phyloP scores from a whole-genome alignment of 2,329 filamentous ascomycete genomes.

The Venturia pyrina region DNA sequence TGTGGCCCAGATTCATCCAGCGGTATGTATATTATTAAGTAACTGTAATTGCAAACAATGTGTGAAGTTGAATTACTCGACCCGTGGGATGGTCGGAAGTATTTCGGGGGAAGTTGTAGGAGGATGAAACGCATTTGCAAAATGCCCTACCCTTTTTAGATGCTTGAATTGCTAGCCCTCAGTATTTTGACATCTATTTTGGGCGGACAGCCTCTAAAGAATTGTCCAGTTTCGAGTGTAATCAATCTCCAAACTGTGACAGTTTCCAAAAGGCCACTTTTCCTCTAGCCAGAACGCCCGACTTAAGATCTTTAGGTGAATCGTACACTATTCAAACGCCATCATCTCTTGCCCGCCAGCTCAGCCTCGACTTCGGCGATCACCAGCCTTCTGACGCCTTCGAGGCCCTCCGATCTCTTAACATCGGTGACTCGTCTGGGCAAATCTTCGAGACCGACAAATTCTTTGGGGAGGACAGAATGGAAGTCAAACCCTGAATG shows the following conservation, averaged over 20 bases:
- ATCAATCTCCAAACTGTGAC: neutral
- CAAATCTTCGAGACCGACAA: constrained; percentile 66
- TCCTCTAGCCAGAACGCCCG: neutral
- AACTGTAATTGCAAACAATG: neutral
- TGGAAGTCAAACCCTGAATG: constrained; percentile 67
- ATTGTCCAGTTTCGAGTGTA: neutral
- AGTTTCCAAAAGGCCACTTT: neutral
- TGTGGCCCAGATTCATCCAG: neutral
- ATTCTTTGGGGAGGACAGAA: constrained; percentile 70
- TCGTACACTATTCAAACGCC: neutral
- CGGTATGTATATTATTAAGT: neutral
- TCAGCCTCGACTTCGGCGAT: constrained; percentile 54
- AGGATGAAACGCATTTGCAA: neutral
- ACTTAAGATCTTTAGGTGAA: neutral
- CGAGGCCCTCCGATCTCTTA: constrained; percentile 55
- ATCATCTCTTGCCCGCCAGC: constrained; percentile 8
- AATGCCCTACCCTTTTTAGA: neutral
- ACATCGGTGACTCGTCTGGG: constrained; percentile 64
- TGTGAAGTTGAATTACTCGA: neutral
- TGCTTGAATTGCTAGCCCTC: neutral
- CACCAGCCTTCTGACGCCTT: constrained; percentile 66
- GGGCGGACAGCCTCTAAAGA: neutral
- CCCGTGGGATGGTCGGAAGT: neutral
- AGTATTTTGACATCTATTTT: neutral
- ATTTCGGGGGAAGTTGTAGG: neutral